phyloP scores from a whole-genome alignment of 2,329 filamentous ascomycete genomes.

The Monosporascus sp. region DNA sequence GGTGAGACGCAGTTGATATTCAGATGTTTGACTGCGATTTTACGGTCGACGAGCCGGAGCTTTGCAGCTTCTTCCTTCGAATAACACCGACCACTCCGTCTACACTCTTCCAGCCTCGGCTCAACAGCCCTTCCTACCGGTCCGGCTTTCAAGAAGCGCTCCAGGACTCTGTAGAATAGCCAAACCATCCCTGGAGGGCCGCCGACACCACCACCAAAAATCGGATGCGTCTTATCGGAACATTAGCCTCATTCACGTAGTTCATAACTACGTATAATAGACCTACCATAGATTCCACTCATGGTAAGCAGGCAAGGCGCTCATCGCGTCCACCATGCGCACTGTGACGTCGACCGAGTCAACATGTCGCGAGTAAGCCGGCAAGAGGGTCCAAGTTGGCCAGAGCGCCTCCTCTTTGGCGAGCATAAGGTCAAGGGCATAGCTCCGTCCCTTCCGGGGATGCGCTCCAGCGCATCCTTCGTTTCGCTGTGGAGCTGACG shows the following conservation, averaged over 20 bases:
- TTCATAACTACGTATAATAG: background rate
- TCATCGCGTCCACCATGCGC: background rate
- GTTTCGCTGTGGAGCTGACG: background rate
- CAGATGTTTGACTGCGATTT: background rate
- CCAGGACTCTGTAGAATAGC: background rate
- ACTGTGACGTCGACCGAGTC: background rate
- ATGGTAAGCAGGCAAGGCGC: too few relatives aligned
- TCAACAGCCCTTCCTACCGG: background rate
- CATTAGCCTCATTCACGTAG: background rate
- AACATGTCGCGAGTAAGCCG: background rate
- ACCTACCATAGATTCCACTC: background rate
- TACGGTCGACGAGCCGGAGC: background rate
- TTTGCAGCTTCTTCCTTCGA: too few relatives aligned
- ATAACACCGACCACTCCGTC: too few relatives aligned
- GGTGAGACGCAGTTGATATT: background rate
- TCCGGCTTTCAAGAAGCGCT: background rate
- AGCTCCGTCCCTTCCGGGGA: background rate
- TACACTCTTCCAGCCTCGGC: background rate
- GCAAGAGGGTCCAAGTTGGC: background rate
- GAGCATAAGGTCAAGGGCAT: background rate
- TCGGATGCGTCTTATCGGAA: background rate
- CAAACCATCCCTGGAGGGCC: background rate
- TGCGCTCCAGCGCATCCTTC: background rate
- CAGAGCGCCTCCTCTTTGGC: background rate
- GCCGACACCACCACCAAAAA: background rate